Evolutionary conservation across 176 grass and related monocot genomes (phyloP).

Genomic region (Phoenix roebelenii): DNA sequence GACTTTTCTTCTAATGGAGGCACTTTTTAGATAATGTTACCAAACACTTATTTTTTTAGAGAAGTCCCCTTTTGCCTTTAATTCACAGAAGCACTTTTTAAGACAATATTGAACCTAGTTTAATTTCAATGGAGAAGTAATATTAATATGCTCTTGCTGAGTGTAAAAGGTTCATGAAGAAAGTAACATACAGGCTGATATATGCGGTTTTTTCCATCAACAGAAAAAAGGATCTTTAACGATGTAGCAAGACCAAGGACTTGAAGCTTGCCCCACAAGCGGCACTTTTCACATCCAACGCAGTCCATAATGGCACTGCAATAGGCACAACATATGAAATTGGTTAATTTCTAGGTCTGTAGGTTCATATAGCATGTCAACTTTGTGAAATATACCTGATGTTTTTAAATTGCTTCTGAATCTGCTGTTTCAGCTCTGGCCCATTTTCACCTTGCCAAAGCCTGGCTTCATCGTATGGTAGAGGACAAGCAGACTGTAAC

Average conservation of each 20-base stretch:
- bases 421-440: constrained; percentile 62
- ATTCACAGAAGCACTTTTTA: too few species aligned
- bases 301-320: constrained; percentile 86
- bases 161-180: background rate
- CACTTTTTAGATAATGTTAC: too few species aligned
- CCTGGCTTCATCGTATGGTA: constrained; percentile 82
- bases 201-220: constrained; percentile 37
- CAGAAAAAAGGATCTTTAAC: constrained; percentile 86
- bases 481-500: constrained; percentile 58
- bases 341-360: background rate
- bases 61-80: too few species aligned
- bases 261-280: constrained; percentile 96
- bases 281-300: constrained; percentile 92
- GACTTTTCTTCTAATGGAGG: too few species aligned
- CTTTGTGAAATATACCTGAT: constrained; percentile 42
- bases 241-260: constrained; percentile 96
- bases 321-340: background rate
- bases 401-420: constrained; percentile 94
- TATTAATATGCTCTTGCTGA: background rate
- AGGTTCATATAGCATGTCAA: too few species aligned
- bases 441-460: constrained; percentile 93
- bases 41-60: too few species aligned
- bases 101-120: too few species aligned
- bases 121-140: background rate
- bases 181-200: constrained; percentile 54